Conservation (phyloP, 139 green algal species). For the Picochlorum costavermella region DNA sequence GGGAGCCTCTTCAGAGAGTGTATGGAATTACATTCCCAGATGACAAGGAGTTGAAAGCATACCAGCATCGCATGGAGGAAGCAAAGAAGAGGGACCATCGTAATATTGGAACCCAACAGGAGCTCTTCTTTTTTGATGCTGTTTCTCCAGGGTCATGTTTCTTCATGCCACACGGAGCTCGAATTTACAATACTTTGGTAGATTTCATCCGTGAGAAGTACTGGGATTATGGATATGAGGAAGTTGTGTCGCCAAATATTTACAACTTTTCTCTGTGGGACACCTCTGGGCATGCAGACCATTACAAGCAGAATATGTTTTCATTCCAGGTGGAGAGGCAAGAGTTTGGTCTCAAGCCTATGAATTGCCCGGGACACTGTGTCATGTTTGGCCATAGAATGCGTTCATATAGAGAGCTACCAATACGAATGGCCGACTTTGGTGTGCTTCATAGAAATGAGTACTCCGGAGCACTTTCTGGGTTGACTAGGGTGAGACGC, state of each 20-base stretch:
- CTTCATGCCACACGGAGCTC: constrained; percentile 83
- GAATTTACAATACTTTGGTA: constrained; percentile 91
- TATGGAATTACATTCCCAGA: constrained; percentile 97
- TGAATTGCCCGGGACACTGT: constrained; percentile 99
- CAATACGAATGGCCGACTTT: constrained; percentile 91
- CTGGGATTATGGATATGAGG: constrained; percentile 91
- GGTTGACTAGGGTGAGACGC: constrained; percentile 84
- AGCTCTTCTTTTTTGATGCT: constrained; percentile 96
- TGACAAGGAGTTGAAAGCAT: constrained; percentile 89
- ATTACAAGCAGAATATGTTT: constrained; percentile 99
- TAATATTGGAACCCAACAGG: constrained; percentile 73
- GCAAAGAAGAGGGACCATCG: constrained; percentile 98
- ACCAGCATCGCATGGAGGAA: constrained; percentile 87
- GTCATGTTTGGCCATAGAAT: constrained; percentile 84
- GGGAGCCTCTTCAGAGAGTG: constrained; percentile 80
- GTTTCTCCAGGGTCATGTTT: constrained; percentile 87
- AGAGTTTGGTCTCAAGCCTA: constrained; percentile 94
- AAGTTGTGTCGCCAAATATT: constrained; percentile 96
- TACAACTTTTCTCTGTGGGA: constrained; percentile 98
- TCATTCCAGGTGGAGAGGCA: constrained; percentile 86
- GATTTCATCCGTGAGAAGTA: constrained; percentile 84
- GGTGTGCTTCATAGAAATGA: constrained; percentile 96
- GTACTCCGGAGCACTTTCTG: constrained; percentile 68
- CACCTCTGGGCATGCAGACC: constrained; percentile 85
- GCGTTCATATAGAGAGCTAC: constrained; percentile 92